These are phyloP conservation scores for Nephelium lappaceum DNA, from an alignment of 345 rosid genomes.

Conservation along the genomic window DNA sequence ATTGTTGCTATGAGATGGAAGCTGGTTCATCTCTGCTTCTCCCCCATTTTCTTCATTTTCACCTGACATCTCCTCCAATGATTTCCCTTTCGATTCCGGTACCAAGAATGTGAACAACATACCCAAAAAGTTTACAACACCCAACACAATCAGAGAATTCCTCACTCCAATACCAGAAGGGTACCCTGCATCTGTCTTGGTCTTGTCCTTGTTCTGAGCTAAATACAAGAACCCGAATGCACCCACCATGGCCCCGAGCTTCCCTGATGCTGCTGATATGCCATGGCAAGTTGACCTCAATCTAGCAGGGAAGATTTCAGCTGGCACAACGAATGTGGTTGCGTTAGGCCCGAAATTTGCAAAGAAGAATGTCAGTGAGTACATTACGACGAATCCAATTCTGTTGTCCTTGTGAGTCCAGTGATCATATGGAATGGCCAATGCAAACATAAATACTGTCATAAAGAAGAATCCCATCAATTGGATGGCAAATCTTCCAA, in stretches of 20 bases:
- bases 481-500: slow-evolving; percentile 78
- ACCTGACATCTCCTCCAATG: slow-evolving; percentile 83
- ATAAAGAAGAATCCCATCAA: slow-evolving; percentile 91
- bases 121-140: slow-evolving; percentile 64
- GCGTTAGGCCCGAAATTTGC: slow-evolving; percentile 93
- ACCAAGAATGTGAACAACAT: slow-evolving; percentile 73
- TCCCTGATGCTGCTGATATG: slow-evolving; percentile 84
- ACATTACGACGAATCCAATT: slow-evolving; percentile 71
- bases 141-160: slow-evolving; percentile 70
- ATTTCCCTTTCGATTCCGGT: slow-evolving; percentile 86
- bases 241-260: slow-evolving; percentile 87
- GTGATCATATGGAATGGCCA: slow-evolving; percentile 81
- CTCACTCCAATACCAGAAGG: slow-evolving; percentile 84
- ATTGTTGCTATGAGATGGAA: neutral
- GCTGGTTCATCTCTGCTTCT: neutral
- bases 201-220: slow-evolving; percentile 71
- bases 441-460: slow-evolving; percentile 89
- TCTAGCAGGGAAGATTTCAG: slow-evolving; percentile 90
- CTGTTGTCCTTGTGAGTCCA: slow-evolving; percentile 77
- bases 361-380: slow-evolving; percentile 83
- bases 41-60: slow-evolving; percentile 33
- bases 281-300: slow-evolving; percentile 90
- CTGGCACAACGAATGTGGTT: slow-evolving; percentile 84
- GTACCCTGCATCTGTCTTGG: slow-evolving; percentile 82
- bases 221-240: slow-evolving; percentile 83